These are phyloP conservation scores for Malassezia japonica DNA, from an alignment of 1,284 basidiomycete species.

Conservation along the genomic window DNA sequence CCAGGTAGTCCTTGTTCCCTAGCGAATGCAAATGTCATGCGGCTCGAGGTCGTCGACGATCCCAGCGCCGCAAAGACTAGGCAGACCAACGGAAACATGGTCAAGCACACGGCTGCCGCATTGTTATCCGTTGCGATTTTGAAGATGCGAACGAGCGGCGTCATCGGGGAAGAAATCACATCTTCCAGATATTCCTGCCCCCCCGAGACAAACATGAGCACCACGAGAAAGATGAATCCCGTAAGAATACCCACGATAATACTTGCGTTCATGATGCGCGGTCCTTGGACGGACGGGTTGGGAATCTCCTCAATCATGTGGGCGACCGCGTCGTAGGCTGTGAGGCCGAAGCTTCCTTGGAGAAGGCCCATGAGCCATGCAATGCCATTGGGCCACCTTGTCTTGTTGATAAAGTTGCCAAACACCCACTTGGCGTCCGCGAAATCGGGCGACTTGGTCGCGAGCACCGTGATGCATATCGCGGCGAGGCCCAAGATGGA, in stretches of 20 bases:
- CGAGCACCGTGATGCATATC: conserved; percentile 46
- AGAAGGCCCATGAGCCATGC: conserved; percentile 52
- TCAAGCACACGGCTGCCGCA: conserved; percentile 58
- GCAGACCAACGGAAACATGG: conserved; percentile 49
- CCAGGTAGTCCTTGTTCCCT: conserved; percentile 61
- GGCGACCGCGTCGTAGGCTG: conserved; percentile 33
- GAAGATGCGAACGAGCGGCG: conserved; percentile 60
- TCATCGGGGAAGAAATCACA: conserved; percentile 56
- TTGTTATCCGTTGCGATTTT: conserved; percentile 58
- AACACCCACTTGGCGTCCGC: conserved; percentile 50
- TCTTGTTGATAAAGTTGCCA: conserved; percentile 49
- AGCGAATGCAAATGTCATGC: conserved; percentile 63
- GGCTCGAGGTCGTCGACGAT: conserved; percentile 55
- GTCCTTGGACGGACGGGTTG: conserved; percentile 56
- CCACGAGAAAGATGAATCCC: conserved; percentile 59
- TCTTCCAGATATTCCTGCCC: conserved; percentile 54
- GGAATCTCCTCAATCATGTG: conserved; percentile 60
- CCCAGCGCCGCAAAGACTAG: conserved; percentile 47
- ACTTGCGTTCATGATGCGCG: conserved; percentile 57
- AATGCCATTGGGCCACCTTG: conserved; percentile 51
- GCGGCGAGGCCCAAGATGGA: not conserved
- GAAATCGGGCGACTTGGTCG: conserved; percentile 45
- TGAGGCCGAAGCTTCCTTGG: conserved; percentile 50
- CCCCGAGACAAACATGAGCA: conserved; percentile 57
- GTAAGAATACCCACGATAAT: conserved; percentile 58